phyloP scores from a whole-genome alignment of 345 rosid genomes.

The Eucalyptus microcorys region DNA sequence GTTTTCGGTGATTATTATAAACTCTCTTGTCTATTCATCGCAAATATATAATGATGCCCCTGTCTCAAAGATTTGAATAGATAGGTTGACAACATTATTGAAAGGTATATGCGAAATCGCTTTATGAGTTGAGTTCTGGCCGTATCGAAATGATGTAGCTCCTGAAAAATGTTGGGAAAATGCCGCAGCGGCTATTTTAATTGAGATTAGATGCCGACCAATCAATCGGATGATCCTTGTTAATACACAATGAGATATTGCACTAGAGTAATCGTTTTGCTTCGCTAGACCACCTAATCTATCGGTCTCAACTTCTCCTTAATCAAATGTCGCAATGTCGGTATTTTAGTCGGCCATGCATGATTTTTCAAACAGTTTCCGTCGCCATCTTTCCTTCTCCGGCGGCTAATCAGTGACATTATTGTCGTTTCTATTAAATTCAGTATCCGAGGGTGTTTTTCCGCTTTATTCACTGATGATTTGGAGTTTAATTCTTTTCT shows the following conservation, averaged over 20 bases:
- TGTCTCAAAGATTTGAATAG: not conserved
- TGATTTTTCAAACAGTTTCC: not conserved
- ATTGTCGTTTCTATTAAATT: not conserved
- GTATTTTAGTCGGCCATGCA: not conserved
- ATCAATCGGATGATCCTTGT: not conserved
- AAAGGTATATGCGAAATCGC: not conserved
- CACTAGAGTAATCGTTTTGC: not conserved
- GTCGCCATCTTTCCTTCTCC: not conserved
- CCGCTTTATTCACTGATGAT: not conserved
- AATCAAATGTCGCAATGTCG: not conserved
- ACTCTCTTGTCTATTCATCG: not conserved
- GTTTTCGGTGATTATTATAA: not conserved
- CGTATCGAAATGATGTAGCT: not conserved
- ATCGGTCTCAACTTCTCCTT: not conserved
- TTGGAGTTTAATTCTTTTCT: not conserved
- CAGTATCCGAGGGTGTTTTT: not conserved
- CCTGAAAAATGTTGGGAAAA: not conserved
- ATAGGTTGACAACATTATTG: not conserved
- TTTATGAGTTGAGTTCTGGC: not conserved
- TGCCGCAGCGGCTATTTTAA: not conserved
- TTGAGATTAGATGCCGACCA: not conserved
- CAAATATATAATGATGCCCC: not conserved
- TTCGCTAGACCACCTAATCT: not conserved
- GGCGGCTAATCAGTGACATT: not conserved
- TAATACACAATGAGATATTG: not conserved